Base-by-base conservation (phyloP, 23 red algal species). In the Porphyridium purpureum region DNA sequence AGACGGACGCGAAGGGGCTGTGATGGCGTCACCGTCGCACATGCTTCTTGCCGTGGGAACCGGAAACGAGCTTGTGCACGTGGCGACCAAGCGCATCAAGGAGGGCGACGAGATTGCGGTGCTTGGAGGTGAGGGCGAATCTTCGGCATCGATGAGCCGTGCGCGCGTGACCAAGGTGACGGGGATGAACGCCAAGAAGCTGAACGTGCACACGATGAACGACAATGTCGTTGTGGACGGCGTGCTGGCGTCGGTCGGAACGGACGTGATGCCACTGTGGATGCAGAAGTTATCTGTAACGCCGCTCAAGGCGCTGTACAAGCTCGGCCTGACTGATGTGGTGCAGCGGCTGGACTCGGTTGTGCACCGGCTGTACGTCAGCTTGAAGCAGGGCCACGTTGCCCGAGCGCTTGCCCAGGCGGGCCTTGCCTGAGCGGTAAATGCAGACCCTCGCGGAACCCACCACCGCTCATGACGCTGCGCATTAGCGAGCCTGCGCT, bases 211-310 rank as follows among this genome's bases (percentile, higher is more conserved):
- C 17, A 44, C 38, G 11, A 44, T 44, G 38, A 44, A 44, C 38
- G 38, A 44, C 38, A 11, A 17, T 11, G 11, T 24, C 3, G 53
- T 24, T 2, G 53, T 24, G 3, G 53, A 57, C 14, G 53, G 53
- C 17, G 53, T 57, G 9, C 29, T 57, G 29, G 53, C 53, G 32
- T 31, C 53, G 7, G 27, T 31, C 53, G 32, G 21, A 24, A 24
- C 53, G 4, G 53, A 24, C 28, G 21, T 57, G 11, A 17, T 44
- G 38, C 38, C 38, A 11, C 17, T 44, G 11, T 44, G 11, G 11
- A 17, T 44, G 11, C 11, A 11, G 11, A 11, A 17, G 17, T 17
- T 44, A 44, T 17, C 17, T 17, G 11, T 44, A 44, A 17, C 38
- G 38, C 38, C 38, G 17, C 38, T 44, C 17, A 44, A 44, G 38